Evolutionary conservation across 148 eudicot genomes (phyloP).

Genomic region (Nyssa sinensis): DNA sequence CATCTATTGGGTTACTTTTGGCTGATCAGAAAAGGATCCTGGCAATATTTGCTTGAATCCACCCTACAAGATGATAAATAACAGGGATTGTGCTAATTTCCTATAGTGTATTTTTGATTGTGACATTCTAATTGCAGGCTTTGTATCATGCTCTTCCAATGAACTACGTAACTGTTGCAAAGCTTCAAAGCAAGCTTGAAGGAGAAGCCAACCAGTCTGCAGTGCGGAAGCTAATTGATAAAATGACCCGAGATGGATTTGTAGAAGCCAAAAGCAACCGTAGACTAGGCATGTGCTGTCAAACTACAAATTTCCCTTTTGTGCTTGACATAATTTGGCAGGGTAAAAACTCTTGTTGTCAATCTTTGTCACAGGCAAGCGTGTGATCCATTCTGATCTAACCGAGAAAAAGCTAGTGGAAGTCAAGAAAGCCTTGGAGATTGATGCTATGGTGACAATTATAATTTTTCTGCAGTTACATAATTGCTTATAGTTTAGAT

Average conservation of each 20-base stretch:
- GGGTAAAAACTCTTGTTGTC: neutral
- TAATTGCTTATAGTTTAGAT: neutral
- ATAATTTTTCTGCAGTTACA: neutral
- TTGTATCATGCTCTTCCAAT: conserved; percentile 82
- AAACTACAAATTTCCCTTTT: neutral
- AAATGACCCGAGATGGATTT: conserved; percentile 83
- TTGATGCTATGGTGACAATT: conserved; percentile 57
- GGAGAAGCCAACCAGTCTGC: conserved; percentile 65
- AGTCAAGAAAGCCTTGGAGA: conserved; percentile 58
- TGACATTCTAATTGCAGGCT: conserved; percentile 56
- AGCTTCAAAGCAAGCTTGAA: conserved; percentile 79
- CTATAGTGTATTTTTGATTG: neutral
- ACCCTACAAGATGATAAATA: neutral
- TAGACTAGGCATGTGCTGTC: conserved; percentile 58
- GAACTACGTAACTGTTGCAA: conserved; percentile 66
- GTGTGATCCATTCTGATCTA: conserved; percentile 78
- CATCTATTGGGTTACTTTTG: neutral
- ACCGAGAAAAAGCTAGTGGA: conserved; percentile 77
- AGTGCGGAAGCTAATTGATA: conserved; percentile 72
- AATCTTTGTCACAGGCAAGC: conserved; percentile 60
- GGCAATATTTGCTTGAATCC: neutral
- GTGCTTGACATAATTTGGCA: neutral
- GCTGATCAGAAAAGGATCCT: conserved; percentile 3
- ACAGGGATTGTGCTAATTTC: neutral
- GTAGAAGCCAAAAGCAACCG: conserved; percentile 70